These are phyloP conservation scores for Mycena sp. DNA, from an alignment of 1,284 basidiomycete genomes.

Conservation along the genomic window DNA sequence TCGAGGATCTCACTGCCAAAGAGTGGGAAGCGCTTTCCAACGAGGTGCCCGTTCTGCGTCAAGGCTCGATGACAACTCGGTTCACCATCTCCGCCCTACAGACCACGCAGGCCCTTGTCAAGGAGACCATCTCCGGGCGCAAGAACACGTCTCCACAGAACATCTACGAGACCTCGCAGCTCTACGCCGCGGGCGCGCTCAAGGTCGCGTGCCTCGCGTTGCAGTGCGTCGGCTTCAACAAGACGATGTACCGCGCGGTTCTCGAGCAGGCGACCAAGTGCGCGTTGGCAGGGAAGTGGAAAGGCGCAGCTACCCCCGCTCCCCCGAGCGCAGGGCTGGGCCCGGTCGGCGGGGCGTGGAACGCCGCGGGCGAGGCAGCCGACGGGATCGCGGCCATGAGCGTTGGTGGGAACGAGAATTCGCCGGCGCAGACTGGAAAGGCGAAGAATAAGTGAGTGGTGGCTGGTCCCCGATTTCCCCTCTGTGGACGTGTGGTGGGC, in stretches of 20 bases:
- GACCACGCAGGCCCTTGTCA: slow-evolving; percentile 71
- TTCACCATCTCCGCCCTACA: slow-evolving; percentile 38
- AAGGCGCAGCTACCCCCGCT: not conserved
- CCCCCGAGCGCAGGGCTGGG: slow-evolving; percentile 12
- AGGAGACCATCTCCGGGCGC: slow-evolving; percentile 72
- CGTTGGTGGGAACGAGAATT: slow-evolving; percentile 19
- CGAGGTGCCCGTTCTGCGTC: slow-evolving; percentile 55
- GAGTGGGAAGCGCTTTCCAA: slow-evolving; percentile 73
- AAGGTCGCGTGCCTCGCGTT: slow-evolving; percentile 76
- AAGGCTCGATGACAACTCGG: not conserved
- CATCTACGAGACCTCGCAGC: slow-evolving; percentile 73
- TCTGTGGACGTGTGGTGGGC: too few species aligned
- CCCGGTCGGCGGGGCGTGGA: slow-evolving; percentile 15
- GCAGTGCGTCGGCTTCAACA: slow-evolving; percentile 79
- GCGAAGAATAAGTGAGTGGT: too few species aligned
- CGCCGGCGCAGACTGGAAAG: slow-evolving; percentile 18
- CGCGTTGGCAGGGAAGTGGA: slow-evolving; percentile 17
- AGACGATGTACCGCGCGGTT: slow-evolving; percentile 65
- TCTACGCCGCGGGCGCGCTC: slow-evolving; percentile 76
- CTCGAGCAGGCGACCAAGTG: slow-evolving; percentile 72
- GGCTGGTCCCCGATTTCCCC: too few species aligned
- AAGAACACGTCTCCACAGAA: slow-evolving; percentile 82
- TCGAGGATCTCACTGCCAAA: slow-evolving; percentile 68
- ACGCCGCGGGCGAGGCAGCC: not conserved
- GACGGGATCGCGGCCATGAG: slow-evolving; percentile 20